A percentile compares a stretch with the other conserved stretches of the same genome.
Evolutionary conservation across 805 yeast genomes (phyloP).

Genomic region (Starmerella gropengiesseri): DNA sequence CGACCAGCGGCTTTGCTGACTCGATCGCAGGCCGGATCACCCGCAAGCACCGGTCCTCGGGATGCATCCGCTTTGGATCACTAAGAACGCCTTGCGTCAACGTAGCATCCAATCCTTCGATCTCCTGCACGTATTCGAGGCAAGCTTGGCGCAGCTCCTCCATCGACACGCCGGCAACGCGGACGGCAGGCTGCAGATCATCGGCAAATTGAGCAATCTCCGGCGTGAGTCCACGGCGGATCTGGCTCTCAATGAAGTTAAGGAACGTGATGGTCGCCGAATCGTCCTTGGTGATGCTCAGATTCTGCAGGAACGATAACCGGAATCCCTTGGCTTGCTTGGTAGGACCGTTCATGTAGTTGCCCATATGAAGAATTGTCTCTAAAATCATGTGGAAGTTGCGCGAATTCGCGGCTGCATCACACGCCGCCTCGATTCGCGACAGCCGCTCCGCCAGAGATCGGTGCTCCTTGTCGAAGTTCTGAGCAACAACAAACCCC

Average conservation of each 20-base stretch:
- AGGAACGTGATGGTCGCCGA: constrained; percentile 77
- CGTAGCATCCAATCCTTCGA: constrained; percentile 63
- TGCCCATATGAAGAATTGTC: constrained; percentile 82
- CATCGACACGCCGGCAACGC: constrained; percentile 62
- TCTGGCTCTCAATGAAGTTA: constrained; percentile 81
- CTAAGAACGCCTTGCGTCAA: constrained; percentile 76
- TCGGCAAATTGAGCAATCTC: constrained; percentile 63
- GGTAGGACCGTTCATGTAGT: constrained; percentile 87
- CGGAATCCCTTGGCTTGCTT: constrained; percentile 92
- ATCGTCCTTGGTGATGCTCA: constrained; percentile 83
- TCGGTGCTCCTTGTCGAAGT: constrained; percentile 66
- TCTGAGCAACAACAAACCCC: constrained; percentile 58
- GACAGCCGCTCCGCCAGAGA: constrained; percentile 59
- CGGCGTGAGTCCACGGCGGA: constrained; percentile 68
- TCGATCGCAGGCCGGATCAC: constrained; percentile 58
- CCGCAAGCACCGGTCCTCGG: constrained; percentile 59
- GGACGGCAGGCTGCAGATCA: constrained; percentile 49
- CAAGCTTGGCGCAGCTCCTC: constrained; percentile 76
- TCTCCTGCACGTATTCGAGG: constrained; percentile 44
- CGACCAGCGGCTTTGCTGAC: constrained; percentile 61
- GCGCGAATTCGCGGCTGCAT: constrained; percentile 52
- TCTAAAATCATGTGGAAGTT: constrained; percentile 65
- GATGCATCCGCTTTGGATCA: constrained; percentile 68
- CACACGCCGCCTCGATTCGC: constrained; percentile 61
- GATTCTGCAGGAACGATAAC: constrained; percentile 75